Conservation (phyloP, 2,329 filamentous ascomycete species). For the Epichloe coenophiala region DNA sequence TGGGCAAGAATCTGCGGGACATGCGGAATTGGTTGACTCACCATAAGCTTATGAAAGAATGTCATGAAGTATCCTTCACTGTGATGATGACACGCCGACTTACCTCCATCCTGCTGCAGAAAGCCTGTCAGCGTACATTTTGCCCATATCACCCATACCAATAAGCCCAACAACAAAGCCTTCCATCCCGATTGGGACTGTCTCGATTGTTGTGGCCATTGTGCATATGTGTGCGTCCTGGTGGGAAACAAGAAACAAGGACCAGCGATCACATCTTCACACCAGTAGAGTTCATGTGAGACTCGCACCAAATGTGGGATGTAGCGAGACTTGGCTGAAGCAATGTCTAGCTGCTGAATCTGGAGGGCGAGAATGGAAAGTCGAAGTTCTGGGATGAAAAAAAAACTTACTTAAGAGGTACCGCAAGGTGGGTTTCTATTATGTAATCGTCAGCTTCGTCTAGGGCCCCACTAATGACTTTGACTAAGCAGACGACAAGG, state of each 20-base stretch:
- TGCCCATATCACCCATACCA: constrained; percentile 98
- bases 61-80: background rate
- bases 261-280: constrained; percentile 15
- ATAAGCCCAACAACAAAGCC: constrained; percentile 81
- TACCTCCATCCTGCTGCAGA: constrained; percentile 94
- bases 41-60: background rate
- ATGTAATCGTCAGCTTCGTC: background rate
- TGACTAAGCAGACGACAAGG: background rate
- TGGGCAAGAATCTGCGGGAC: constrained; percentile 2
- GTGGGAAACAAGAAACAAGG: constrained; percentile 12
- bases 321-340: background rate
- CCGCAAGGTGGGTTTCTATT: background rate
- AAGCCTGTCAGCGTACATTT: constrained; percentile 87
- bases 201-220: constrained; percentile 16
- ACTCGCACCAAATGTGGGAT: background rate
- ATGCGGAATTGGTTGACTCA: background rate
- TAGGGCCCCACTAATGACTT: background rate
- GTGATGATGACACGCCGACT: constrained; percentile 11
- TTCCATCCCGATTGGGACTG: constrained; percentile 38
- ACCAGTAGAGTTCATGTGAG: background rate
- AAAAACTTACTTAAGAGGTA: background rate
- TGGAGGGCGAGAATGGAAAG: rapidly evolving
- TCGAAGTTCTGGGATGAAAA: background rate
- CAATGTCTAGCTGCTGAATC: background rate
- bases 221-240: constrained; percentile 10